Conservation (phyloP, 257 asterid genomes). For the Ajuga chamaepitys region DNA sequence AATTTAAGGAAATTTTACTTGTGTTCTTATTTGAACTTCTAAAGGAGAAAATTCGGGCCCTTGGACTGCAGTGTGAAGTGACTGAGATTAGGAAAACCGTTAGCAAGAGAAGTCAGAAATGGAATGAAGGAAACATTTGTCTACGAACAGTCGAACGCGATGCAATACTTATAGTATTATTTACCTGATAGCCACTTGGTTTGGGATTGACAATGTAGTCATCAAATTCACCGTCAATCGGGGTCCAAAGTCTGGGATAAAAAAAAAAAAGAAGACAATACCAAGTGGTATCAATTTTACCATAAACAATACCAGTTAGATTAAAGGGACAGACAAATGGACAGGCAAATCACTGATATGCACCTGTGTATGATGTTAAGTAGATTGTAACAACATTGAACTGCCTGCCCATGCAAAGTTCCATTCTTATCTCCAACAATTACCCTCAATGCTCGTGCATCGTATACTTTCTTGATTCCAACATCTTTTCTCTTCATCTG, state of each 20-base stretch:
- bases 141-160: neutral
- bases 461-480: conserved; percentile 67
- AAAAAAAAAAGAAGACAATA: conserved; percentile 11
- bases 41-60: conserved; percentile 87
- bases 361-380: conserved; percentile 89
- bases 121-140: neutral
- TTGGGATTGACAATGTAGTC: conserved; percentile 95
- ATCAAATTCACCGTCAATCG: conserved; percentile 88
- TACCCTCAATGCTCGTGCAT: conserved; percentile 94
- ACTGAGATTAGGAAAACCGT: conserved; percentile 41
- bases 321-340: neutral
- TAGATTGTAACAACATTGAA: conserved; percentile 88
- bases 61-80: conserved; percentile 91
- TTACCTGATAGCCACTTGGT: conserved; percentile 98
- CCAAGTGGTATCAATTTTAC: conserved; percentile 1
- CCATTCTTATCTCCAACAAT: conserved; percentile 93
- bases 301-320: conserved; percentile 7
- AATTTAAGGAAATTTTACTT: conserved; percentile 32
- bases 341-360: conserved; percentile 1
- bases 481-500: conserved; percentile 94
- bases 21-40: conserved; percentile 97
- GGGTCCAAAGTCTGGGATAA: conserved; percentile 77
- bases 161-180: neutral
- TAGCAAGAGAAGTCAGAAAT: conserved; percentile 26
- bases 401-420: conserved; percentile 88